Base-by-base conservation (phyloP, 164 flowering plant species). In the Saururus chinensis region DNA sequence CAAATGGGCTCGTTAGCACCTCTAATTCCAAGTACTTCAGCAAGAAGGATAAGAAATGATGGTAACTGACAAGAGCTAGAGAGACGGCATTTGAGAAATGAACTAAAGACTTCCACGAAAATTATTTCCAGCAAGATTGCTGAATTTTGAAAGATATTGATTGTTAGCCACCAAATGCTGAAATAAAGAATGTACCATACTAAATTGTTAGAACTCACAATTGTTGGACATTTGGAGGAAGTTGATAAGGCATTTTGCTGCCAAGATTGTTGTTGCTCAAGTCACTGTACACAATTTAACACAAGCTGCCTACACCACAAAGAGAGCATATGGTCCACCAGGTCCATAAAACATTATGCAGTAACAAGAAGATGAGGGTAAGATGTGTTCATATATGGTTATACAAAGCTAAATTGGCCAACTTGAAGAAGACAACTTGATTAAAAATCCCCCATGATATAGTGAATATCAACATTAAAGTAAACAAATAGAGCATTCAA, bases 301-400 rank as follows among this genome's bases (percentile, higher is more conserved):
- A 25, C 19, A 56, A 56, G n/a, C n/a, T n/a, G n/a, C n/a, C n/a
- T n/a, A n/a, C n/a, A n/a, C n/a, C n/a, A n/a, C 84, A 70, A 87
- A 89, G 76, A 87, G 57, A 0, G 91, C 79, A 60, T 87, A 89
- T 11, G 87, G 79, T 23, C 89, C 89, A 13, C 89, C 91, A 51
- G 89, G 89, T 40, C 96, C 96, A 68, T 89, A 87, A 64, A 85
- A 85, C 83, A 81, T 87, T 72, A 88, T 89, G 79, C 58, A 53
- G 49, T 3, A 17, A 17, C 11, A 12, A 12, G 14, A 8, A 45
- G 49, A 12, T 12, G 17, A n/a, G n/a, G 11, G 14, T 12, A 45
- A 9, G 13, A 45, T 45, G 14, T 7, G 49, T 45, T 17, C 14
- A 45, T 45, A 19, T 9, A 10, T 22, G 19, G 19, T 14, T 19